Evolutionary conservation across 495 filamentous ascomycete species (phyloP), one percentile per base, ranked within the genome.

Genomic region (Aspergillus affinis): DNA sequence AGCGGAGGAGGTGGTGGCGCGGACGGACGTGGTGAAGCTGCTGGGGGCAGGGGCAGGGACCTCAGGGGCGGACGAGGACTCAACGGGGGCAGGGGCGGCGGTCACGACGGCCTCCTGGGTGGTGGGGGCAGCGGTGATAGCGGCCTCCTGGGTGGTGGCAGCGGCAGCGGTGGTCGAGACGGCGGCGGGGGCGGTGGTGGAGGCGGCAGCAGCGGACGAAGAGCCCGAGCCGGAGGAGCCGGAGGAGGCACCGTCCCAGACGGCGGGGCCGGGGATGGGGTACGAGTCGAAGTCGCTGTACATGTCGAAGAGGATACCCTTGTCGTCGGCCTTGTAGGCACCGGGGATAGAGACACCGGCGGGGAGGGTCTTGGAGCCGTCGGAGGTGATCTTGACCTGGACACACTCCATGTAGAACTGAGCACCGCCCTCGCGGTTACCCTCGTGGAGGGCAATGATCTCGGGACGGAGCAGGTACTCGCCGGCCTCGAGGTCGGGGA

Each of bases 401-500:
- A 68, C 62, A 48, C 65, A 68, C 60, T 68, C 65, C 65, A 68
- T 68, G 65, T 68, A 68, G 50, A 68, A 60, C 62, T 68, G 65
- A 46, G 65, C 65, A 41, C 65, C 65, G 10, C 54, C 57, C 51
- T 62, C 32, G 32, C 54, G 54, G 53, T 55, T 55, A 20, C 55
- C 65, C 57, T 64, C 61, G 60, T 68, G 65, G 19, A 68, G 62
- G 59, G 57, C 65, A 57, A 68, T 68, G 65, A 61, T 65, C 65
- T 64, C 65, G 2, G 65, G 65, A 26, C 65, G 65, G 57, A 68
- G 60, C 32, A 68, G 62, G 57, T 68, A 68, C 51, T 68, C 36
- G 27, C 65, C 65, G 36, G 65, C 62, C 18, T 62, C 59, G 50
- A 68, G 52, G 26, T 68, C 60, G 49, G 65, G 65, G 45, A 68